phyloP scores from a whole-genome alignment of 306 rosid species.

The Lathyrus aphaca region DNA sequence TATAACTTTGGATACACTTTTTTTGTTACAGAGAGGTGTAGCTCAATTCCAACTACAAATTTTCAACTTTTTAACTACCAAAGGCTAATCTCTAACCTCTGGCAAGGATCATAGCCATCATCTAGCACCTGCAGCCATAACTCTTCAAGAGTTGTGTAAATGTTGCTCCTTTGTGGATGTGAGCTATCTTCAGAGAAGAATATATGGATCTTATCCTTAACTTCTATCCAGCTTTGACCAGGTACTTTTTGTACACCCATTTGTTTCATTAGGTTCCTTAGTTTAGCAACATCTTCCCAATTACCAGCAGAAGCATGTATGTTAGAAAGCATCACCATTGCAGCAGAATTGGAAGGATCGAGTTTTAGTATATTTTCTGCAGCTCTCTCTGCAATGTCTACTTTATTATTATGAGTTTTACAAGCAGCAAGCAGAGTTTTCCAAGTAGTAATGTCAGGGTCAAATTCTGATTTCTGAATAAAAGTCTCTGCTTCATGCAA shows the following conservation, averaged over 20 bases:
- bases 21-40: background rate
- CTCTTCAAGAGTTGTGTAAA: constrained; percentile 63
- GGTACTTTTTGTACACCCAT: constrained; percentile 67
- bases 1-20: background rate
- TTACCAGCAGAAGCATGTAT: constrained; percentile 63
- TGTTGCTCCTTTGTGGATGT: constrained; percentile 62
- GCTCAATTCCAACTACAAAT: background rate
- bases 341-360: constrained; percentile 73
- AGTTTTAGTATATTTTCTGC: constrained; percentile 65
- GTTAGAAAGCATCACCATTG: constrained; percentile 66
- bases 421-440: constrained; percentile 74
- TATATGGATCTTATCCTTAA: constrained; percentile 62
- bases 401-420: constrained; percentile 64
- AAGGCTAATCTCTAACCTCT: constrained; percentile 39
- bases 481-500: constrained; percentile 66
- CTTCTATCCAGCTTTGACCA: constrained; percentile 62
- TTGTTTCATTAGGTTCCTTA: constrained; percentile 64
- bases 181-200: constrained; percentile 68
- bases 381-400: constrained; percentile 65
- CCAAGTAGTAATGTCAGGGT: constrained; percentile 71
- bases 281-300: constrained; percentile 67
- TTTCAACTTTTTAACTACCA: constrained; percentile 1
- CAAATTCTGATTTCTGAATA: constrained; percentile 52
- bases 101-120: constrained; percentile 53
- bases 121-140: constrained; percentile 71